Base-by-base conservation (phyloP, 2,329 filamentous ascomycete species). In the Botryotinia narcissicola region DNA sequence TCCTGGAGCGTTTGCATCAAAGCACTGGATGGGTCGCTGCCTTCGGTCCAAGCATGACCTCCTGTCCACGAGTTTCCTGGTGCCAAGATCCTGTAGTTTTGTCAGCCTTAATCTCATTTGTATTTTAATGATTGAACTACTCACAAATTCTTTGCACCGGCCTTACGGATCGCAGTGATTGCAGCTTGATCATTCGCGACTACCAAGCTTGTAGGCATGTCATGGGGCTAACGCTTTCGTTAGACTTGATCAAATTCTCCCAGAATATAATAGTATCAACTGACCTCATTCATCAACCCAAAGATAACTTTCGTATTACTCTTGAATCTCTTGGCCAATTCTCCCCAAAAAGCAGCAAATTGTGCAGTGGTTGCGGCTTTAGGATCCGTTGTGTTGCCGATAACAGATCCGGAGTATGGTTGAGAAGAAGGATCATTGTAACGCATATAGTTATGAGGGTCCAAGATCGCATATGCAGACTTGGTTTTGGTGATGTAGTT, bases 401-500 rank as follows among this genome's bases (percentile, higher is more conserved):
- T 87, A 18, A 87, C 82, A 76, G 83, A 84, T 59, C 85, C 86
- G 10, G 82, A 83, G 72, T 80, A 83, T 5, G 86, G 85, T 77
- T 87, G 86, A 44, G 82, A 81, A 29, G 82, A 84, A 1, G 86
- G 86, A 76, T 87, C 82, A 75, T 86, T 86, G 79, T 87, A 87
- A 6, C 85, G 82, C 86, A 87, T 87, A 77, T 87, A 86, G 78
- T 86, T 87, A 80, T 87, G 86, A 4, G 85, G 85, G 77, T 87
- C 85, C 4, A 87, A 79, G 74, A 87, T 85, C 16, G 82, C 83
- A 75, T 87, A 84, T 29, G 78, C 80, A 14, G 82, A 84, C 75
- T 85, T 85, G 22, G 82, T 85, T 46, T 82, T 77, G 2, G 85
- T 87, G 75, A 87, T 85, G 75, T 87, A 86, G 78, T 86, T 83